These are phyloP conservation scores for California macrophylla DNA, from an alignment of 441 rosid genomes.

Conservation along the genomic window DNA sequence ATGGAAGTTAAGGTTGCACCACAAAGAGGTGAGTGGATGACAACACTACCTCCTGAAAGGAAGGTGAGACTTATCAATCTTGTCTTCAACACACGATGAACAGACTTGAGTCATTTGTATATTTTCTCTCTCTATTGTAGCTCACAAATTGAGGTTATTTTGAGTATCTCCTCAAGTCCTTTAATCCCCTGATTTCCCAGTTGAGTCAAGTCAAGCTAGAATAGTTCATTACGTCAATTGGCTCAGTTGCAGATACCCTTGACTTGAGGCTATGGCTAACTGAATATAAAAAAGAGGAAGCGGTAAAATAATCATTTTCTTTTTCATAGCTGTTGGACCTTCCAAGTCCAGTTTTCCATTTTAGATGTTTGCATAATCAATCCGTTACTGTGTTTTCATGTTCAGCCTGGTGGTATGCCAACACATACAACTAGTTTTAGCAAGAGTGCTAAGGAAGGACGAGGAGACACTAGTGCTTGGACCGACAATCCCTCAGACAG, in stretches of 20 bases:
- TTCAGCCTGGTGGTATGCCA: conserved; percentile 56
- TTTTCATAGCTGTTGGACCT: neutral
- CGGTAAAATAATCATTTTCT: no score
- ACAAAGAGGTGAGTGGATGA: conserved; percentile 95
- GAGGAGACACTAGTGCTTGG: conserved; percentile 80
- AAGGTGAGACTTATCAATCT: conserved; percentile 39
- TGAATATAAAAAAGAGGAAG: no score
- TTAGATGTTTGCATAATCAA: neutral
- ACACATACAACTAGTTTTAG: conserved; percentile 66
- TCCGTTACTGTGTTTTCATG: conserved; percentile 15
- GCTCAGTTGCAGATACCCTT: no score
- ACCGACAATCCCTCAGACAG: conserved; percentile 77
- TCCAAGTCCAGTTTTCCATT: neutral
- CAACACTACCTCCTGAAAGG: conserved; percentile 85
- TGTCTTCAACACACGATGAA: no score
- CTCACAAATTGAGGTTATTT: neutral
- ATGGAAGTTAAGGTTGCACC: conserved; percentile 57
- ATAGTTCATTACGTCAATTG: neutral
- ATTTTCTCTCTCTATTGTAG: neutral
- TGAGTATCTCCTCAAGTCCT: neutral
- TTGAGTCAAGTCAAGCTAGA: neutral
- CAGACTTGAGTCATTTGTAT: neutral
- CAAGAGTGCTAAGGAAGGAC: conserved; percentile 59
- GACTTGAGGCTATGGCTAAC: neutral
- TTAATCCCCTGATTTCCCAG: neutral